Conservation (phyloP, 306 rosid genomes). For the Vigna unguiculata region DNA sequence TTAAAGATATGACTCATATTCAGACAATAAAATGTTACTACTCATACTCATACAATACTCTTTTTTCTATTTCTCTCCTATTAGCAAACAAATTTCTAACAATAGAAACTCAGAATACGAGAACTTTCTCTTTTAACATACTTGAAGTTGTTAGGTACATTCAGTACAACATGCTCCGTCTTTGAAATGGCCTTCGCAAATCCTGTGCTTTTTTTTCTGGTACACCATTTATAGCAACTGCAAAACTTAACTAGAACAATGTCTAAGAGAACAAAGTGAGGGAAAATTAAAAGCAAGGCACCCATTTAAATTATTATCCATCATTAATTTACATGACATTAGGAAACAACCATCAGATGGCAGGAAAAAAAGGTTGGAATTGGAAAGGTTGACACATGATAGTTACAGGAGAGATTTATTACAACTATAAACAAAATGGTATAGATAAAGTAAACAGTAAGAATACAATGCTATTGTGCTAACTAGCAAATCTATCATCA, state of each 20-base stretch:
- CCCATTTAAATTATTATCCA: neutral
- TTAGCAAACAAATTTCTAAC: too few species aligned
- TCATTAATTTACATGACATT: neutral
- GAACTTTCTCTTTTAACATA: too few species aligned
- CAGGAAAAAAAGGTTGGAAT: neutral
- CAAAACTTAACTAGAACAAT: neutral
- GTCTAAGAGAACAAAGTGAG: neutral
- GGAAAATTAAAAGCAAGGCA: neutral
- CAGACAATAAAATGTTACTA: too few species aligned
- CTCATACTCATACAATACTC: too few species aligned
- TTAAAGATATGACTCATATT: too few species aligned
- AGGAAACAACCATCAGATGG: neutral
- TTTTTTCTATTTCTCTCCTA: too few species aligned
- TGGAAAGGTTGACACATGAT: neutral
- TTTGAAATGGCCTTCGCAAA: too few species aligned
- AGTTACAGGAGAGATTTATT: neutral
- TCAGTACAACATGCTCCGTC: too few species aligned
- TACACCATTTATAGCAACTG: too few species aligned
- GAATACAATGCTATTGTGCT: constrained; percentile 3
- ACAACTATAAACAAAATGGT: neutral
- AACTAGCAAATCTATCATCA: neutral
- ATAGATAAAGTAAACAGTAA: neutral
- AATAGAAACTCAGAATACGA: too few species aligned
- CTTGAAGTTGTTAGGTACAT: too few species aligned
- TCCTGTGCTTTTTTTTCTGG: too few species aligned